Conservation (phyloP, 352 stramenopile species). For the Lagenidium giganteum region DNA sequence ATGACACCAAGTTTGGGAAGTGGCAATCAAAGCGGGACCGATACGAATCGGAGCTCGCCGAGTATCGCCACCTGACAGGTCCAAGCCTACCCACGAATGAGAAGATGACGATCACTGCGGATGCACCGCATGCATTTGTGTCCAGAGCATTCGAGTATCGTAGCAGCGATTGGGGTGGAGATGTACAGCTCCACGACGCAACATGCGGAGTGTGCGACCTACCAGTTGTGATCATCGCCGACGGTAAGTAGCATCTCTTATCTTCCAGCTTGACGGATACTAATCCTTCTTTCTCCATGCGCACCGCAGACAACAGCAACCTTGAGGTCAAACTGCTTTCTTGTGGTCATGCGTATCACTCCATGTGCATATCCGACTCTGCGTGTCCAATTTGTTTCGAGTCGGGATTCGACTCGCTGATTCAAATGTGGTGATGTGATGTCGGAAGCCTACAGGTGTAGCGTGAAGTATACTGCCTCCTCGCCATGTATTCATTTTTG, state of each 20-base stretch:
- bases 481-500: too few species aligned
- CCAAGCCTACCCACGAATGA: background rate
- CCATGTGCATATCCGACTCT: slow-evolving; percentile 48
- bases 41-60: slow-evolving; percentile 30
- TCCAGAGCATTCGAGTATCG: slow-evolving; percentile 67
- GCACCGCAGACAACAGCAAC: slow-evolving; percentile 77
- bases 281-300: slow-evolving; percentile 2
- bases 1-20: slow-evolving; percentile 36
- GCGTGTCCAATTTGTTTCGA: slow-evolving; percentile 72
- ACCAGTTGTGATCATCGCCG: slow-evolving; percentile 73
- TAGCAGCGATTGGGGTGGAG: slow-evolving; percentile 84
- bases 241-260: slow-evolving; percentile 30
- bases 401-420: slow-evolving; percentile 37
- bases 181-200: slow-evolving; percentile 81
- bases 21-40: slow-evolving; percentile 55
- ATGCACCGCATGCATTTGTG: background rate
- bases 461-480: too few species aligned
- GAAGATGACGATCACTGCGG: background rate
- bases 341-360: slow-evolving; percentile 79
- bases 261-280: background rate
- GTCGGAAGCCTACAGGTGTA: too few species aligned
- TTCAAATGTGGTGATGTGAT: background rate
- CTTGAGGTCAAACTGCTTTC: slow-evolving; percentile 71
- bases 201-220: slow-evolving; percentile 70
- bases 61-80: background rate